A percentile compares a stretch with the other conserved stretches of the same genome.
These are phyloP conservation scores for Ramaria sp. DNA, from an alignment of 768 basidiomycete genomes.

Conservation along the genomic window DNA sequence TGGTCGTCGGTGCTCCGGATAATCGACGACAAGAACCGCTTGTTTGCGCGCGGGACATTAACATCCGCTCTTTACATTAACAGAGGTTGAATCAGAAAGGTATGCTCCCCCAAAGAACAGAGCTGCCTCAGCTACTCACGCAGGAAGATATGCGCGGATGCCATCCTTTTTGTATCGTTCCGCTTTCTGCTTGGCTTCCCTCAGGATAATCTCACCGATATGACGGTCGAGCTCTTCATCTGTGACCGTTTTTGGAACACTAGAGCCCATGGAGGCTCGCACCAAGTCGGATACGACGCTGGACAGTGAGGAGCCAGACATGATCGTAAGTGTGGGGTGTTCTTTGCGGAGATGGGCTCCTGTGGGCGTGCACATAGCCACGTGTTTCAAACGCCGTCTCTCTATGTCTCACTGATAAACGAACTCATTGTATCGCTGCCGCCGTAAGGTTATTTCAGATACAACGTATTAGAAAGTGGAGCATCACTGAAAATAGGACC, in stretches of 20 bases:
- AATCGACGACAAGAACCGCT: constrained; percentile 41
- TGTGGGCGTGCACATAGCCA: no score
- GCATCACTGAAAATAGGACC: no score
- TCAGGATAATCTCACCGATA: constrained; percentile 84
- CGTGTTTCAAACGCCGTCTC: no score
- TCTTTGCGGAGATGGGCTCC: no score
- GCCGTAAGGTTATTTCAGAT: no score
- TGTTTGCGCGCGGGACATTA: constrained; percentile 60
- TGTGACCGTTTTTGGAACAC: constrained; percentile 39
- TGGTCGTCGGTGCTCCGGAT: constrained; percentile 94
- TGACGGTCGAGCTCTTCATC: constrained; percentile 87
- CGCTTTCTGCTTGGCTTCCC: constrained; percentile 89
- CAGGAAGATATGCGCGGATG: constrained; percentile 64
- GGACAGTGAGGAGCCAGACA: constrained; percentile 52
- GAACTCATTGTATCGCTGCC: no score
- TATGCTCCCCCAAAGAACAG: no score
- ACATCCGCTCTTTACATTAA: constrained; percentile 41
- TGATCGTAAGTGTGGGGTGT: no score
- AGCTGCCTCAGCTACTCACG: constrained; percentile 33
- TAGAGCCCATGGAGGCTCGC: constrained; percentile 66
- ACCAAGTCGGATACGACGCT: constrained; percentile 78
- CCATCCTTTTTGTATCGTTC: constrained; percentile 69
- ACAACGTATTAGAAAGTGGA: no score
- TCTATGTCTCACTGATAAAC: no score
- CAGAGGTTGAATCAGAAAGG: background rate